phyloP scores from a whole-genome alignment of 345 rosid species.

The Lepidium africanum region DNA sequence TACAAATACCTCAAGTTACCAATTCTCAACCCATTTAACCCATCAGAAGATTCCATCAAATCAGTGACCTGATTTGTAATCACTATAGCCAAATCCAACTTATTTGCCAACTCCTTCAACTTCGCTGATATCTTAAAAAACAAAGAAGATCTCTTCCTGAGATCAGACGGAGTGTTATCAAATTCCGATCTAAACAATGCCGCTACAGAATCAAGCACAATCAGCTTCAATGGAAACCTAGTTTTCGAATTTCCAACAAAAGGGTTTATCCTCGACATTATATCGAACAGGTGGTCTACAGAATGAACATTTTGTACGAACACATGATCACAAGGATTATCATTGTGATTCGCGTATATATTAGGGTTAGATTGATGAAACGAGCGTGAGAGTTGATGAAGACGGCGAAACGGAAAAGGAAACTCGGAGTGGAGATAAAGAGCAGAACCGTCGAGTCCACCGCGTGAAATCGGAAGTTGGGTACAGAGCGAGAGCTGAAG shows the following conservation, averaged over 20 bases:
- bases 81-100: constrained; percentile 58
- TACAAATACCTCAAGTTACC: constrained; percentile 59
- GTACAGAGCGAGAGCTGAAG: constrained; percentile 70
- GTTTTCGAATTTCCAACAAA: constrained; percentile 34
- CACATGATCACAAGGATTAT: constrained; percentile 50
- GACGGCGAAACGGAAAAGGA: constrained; percentile 77
- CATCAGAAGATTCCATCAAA: constrained; percentile 46
- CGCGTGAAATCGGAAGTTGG: constrained; percentile 68
- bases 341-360: constrained; percentile 13
- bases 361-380: constrained; percentile 33
- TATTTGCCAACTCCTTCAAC: constrained; percentile 57
- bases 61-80: constrained; percentile 91
- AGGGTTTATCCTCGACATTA: constrained; percentile 52
- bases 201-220: constrained; percentile 79
- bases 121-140: constrained; percentile 71
- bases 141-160: constrained; percentile 57
- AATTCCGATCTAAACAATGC: constrained; percentile 84
- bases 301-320: constrained; percentile 53
- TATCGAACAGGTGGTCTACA: constrained; percentile 66
- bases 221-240: constrained; percentile 52
- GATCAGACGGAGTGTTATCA: constrained; percentile 63
- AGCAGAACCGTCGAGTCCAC: constrained; percentile 68
- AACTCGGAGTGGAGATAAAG: constrained; percentile 72
- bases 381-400: constrained; percentile 44
- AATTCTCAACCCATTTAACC: constrained; percentile 49